phyloP scores from a whole-genome alignment of 139 green algal species.

The Coccomyxa sp. region DNA sequence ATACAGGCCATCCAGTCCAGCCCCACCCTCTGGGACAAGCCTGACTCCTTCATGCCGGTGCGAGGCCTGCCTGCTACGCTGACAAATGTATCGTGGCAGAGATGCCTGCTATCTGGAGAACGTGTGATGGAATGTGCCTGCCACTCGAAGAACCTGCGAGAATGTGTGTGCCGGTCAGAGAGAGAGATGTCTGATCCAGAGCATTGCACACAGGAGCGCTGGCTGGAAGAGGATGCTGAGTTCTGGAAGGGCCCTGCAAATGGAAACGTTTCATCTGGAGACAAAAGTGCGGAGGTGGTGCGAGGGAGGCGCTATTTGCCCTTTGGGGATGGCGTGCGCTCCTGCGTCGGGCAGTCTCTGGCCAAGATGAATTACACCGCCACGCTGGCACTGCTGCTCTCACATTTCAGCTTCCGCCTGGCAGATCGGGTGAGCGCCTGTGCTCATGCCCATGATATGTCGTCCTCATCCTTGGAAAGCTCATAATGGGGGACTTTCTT shows the following conservation, averaged over 20 bases:
- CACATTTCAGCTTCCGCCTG: not conserved
- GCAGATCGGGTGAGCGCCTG: not conserved
- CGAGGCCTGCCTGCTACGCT: no score
- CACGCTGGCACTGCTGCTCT: not conserved
- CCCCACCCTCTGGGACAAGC: not conserved
- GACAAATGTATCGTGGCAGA: not conserved
- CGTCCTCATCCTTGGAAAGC: no score
- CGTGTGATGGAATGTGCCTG: not conserved
- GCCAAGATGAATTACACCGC: slow-evolving; percentile 3
- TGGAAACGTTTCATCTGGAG: not conserved
- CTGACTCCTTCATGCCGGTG: slow-evolving; percentile 1
- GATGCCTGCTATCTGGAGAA: not conserved
- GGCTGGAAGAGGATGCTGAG: not conserved
- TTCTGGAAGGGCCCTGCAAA: not conserved
- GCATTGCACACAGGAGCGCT: not conserved
- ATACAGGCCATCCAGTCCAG: not conserved
- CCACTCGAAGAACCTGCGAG: not conserved
- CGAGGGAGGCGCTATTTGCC: not conserved
- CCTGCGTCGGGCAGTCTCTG: slow-evolving; percentile 1
- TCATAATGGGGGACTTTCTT: no score
- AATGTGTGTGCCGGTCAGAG: not conserved
- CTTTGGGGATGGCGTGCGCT: not conserved
- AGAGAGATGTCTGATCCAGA: not conserved
- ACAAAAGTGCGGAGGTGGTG: not conserved
- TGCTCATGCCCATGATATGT: no score